Conservation (phyloP, 345 rosid genomes). For the Turnera subulata region DNA sequence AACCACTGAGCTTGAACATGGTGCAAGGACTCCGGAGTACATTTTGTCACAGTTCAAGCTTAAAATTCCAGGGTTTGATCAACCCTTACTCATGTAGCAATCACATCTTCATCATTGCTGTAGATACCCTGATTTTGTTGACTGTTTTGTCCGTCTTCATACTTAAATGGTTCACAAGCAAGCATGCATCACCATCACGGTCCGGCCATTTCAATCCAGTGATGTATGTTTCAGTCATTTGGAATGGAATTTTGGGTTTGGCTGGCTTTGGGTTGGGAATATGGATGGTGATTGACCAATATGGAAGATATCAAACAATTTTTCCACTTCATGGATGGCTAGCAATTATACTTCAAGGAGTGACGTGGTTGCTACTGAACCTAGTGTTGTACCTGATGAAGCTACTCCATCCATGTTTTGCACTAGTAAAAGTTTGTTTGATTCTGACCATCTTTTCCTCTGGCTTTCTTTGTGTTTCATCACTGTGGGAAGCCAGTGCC, state of each 20-base stretch:
- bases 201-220: conserved; percentile 6
- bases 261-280: conserved; percentile 30
- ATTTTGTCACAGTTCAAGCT: conserved; percentile 19
- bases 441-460: conserved; percentile 22
- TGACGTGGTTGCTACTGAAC: conserved; percentile 34
- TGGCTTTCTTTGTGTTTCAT: conserved; percentile 27
- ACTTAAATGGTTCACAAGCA: conserved; percentile 12
- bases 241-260: conserved; percentile 27
- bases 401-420: conserved; percentile 6
- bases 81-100: conserved; percentile 28
- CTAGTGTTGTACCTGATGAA: conserved; percentile 19
- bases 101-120: conserved; percentile 23
- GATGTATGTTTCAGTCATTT: conserved; percentile 20
- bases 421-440: conserved; percentile 14
- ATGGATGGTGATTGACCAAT: conserved; percentile 22
- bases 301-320: conserved; percentile 11
- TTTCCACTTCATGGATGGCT: conserved; percentile 34
- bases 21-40: conserved; percentile 17
- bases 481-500: conserved; percentile 17
- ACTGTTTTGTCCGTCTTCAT: conserved; percentile 17
- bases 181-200: conserved; percentile 1
- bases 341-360: conserved; percentile 26
- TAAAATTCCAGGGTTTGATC: conserved; percentile 17
- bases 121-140: conserved; percentile 28
- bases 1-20: conserved; percentile 6